Evolutionary conservation across 2,329 filamentous ascomycete species (phyloP).

Genomic region (Penicillium sp.): DNA sequence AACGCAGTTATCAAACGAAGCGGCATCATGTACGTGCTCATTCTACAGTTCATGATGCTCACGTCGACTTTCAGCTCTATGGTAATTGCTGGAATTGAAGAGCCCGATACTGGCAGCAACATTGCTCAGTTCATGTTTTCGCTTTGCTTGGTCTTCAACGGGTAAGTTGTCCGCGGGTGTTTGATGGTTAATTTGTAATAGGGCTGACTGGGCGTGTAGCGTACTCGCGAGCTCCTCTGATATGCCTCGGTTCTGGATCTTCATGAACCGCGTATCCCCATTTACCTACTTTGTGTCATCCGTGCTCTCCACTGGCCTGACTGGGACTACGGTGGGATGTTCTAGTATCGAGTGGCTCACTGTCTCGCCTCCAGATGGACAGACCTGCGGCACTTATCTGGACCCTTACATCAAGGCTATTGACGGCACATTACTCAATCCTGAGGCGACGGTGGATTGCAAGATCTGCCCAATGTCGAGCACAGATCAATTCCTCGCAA

Average conservation of each 20-base stretch:
- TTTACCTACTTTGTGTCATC: constrained; percentile 60
- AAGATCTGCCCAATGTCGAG: constrained; percentile 44
- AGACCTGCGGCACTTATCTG: constrained; percentile 64
- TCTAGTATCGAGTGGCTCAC: constrained; percentile 34
- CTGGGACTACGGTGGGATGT: constrained; percentile 31
- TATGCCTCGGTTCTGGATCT: constrained; percentile 71
- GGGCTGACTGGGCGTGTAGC: constrained; percentile 28
- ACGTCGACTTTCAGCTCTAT: constrained; percentile 69
- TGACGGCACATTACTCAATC: constrained; percentile 63
- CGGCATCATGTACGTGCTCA: constrained; percentile 62
- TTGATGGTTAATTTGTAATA: neutral
- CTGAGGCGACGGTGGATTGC: constrained; percentile 57
- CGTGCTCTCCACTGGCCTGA: constrained; percentile 37
- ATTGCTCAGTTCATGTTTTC: constrained; percentile 58
- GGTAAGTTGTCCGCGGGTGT: constrained; percentile 16
- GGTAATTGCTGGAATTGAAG: constrained; percentile 65
- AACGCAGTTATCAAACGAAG: constrained; percentile 50
- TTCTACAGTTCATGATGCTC: constrained; percentile 66
- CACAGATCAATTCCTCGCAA: constrained; percentile 54
- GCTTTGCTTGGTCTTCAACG: constrained; percentile 58
- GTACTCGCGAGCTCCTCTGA: constrained; percentile 59
- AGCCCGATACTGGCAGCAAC: constrained; percentile 63
- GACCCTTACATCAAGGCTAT: constrained; percentile 52
- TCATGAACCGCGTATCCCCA: constrained; percentile 68
- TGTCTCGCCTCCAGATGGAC: constrained; percentile 52